These are phyloP conservation scores for Parsonsia alboflavescens DNA, from an alignment of 257 asterid genomes.

Conservation along the genomic window DNA sequence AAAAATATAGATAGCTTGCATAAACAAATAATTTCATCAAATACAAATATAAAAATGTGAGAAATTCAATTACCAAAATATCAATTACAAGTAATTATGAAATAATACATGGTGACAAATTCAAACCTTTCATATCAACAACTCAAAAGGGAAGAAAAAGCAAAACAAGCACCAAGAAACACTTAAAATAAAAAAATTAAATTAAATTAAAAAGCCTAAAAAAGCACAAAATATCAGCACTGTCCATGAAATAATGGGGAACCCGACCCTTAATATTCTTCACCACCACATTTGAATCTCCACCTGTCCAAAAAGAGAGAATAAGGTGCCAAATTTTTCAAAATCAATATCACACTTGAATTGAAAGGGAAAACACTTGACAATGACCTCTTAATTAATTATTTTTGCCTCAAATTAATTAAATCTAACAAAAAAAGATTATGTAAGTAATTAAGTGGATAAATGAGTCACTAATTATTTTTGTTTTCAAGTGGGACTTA, in stretches of 20 bases:
- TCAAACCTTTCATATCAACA: not conserved
- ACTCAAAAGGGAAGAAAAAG: not conserved
- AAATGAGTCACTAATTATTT: not conserved
- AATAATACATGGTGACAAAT: not conserved
- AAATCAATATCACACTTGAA: not conserved
- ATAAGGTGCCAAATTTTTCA: not conserved
- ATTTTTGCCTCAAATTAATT: too few species aligned
- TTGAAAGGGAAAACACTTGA: not conserved
- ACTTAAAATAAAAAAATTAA: not conserved
- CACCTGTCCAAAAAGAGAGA: not conserved
- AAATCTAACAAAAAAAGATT: too few species aligned
- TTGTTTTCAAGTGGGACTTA: not conserved
- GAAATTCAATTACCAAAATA: not conserved
- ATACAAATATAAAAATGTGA: too few species aligned
- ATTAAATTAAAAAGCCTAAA: not conserved
- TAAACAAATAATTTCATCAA: not conserved
- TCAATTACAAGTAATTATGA: not conserved
- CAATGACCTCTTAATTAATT: not conserved
- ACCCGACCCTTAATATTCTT: not conserved
- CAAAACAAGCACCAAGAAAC: not conserved
- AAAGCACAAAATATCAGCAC: constrained; percentile 1
- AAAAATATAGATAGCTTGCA: too few species aligned
- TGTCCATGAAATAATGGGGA: not conserved
- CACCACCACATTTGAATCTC: not conserved
- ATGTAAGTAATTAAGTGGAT: not conserved